phyloP scores from a whole-genome alignment of 345 rosid genomes.

The Iberis pinnata region DNA sequence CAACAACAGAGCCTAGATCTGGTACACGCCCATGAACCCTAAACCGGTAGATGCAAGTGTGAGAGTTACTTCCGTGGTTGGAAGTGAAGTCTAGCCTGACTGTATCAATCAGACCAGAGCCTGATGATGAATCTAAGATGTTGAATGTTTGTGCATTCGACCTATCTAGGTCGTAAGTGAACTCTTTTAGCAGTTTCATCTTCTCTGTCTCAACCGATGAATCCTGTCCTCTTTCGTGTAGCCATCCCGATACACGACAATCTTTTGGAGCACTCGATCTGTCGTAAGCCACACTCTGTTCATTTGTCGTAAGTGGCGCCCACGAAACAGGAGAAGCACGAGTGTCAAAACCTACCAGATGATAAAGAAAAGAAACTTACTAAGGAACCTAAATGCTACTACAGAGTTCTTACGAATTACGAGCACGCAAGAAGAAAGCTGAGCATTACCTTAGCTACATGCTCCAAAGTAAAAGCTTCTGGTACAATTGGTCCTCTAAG shows the following conservation, averaged over 20 bases:
- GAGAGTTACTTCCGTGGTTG: slow-evolving; percentile 74
- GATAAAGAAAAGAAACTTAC: too few species aligned
- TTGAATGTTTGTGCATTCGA: slow-evolving; percentile 79
- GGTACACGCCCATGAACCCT: slow-evolving; percentile 81
- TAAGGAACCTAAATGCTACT: too few species aligned
- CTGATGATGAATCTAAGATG: slow-evolving; percentile 38
- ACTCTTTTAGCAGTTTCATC: slow-evolving; percentile 55
- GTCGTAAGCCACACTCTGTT: slow-evolving; percentile 85
- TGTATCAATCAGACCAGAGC: slow-evolving; percentile 47
- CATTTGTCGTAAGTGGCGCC: slow-evolving; percentile 25
- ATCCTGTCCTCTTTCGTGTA: slow-evolving; percentile 38
- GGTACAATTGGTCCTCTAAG: slow-evolving; percentile 65
- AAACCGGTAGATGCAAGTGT: slow-evolving; percentile 84
- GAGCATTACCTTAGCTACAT: slow-evolving; percentile 72
- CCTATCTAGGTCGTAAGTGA: slow-evolving; percentile 76
- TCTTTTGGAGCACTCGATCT: slow-evolving; percentile 93
- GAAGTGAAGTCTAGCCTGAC: slow-evolving; percentile 70
- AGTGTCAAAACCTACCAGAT: too few species aligned
- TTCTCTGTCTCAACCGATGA: slow-evolving; percentile 34
- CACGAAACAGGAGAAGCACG: too few species aligned
- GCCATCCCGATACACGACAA: slow-evolving; percentile 78
- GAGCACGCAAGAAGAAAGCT: slow-evolving; percentile 9
- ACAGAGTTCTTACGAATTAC: too few species aligned
- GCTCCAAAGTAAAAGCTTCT: slow-evolving; percentile 88
- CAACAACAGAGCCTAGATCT: slow-evolving; percentile 40